Evolutionary conservation across 805 yeast species (phyloP), one percentile per base, ranked within the genome.

Genomic region (Pichia sporocuriosa): DNA sequence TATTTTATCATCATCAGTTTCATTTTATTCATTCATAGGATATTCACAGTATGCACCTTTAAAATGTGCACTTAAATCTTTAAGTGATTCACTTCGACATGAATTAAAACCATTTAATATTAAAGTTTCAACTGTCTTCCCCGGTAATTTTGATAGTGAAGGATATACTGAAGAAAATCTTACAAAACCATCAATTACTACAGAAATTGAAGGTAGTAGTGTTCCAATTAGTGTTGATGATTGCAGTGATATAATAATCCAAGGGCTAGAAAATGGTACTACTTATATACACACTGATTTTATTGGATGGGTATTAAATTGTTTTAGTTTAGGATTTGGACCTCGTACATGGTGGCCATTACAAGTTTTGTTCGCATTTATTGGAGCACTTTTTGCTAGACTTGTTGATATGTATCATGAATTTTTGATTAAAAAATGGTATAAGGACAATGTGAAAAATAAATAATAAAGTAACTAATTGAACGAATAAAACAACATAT

Each of bases 91-190:
- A 6, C 62, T 93, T 40, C 77, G 96, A 47, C 96, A 89, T 51
- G 99, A 93, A 58, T 68, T 83, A 32, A 54, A 69, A 1, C 81
- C 83, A 6, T 80, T 77, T 53, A 73, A 80, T 45, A 78, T 81
- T 48, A 64, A 81, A 22, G 84, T 93, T 0, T 73, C 82, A 5
- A 78, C 86, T 45, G 77, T 87, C 0, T 81, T 77, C 54, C 95
- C 97, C 0, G 98, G 98, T 0, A 88, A 87, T 57, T 88, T 90
- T 61, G 75, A 70, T 36, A 81, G 94, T 48, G 97, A 89, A 59
- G 99, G 98, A 0, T 93, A 62, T 55, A 73, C 65, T 3, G 78
- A 79, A 45, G 99, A 93, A 60, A 82, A 89, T 57, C 62, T 64
- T 42, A 82, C 94, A 3, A 93, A 93, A 58, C 97, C 98, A 0